Base-by-base conservation (phyloP, 768 basidiomycete genomes). In the Naganishia vaughanmartiniae region DNA sequence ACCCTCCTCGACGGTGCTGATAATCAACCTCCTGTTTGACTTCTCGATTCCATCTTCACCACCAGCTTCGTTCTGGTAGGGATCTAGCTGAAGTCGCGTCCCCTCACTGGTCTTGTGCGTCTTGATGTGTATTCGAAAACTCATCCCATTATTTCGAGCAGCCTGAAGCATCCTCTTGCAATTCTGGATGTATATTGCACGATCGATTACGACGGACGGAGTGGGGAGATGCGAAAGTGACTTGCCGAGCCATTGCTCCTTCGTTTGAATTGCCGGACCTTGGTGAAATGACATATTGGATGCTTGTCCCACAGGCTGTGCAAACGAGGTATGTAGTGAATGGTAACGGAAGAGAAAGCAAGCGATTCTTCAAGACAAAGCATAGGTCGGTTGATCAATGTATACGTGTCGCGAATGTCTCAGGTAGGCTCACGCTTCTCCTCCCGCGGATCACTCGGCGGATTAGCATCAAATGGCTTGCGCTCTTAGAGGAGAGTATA, bases 1-100 rank as follows among this genome's bases (percentile, higher is more conserved):
- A 5, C 89, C 89, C 79, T 93, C 92, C 90, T 92, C n/a, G 90
- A 93, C 10, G 90, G 89, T 33, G 90, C 85, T 39, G 92, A 86
- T 5, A 89, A 87, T 54, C 69, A 70, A 63, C 56, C 57, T 63
- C 48, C 48, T n/a, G 24, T 14, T 3, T n/a, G 36, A 30, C 9
- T 42, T 45, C 57, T 26, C 63, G 28, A 45, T 12, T 36, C 36
- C 11, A 58, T 85, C 81, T 14, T 86, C 88, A 65, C 80, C 84
- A n/a, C 4, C 48, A 6, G 21, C 21, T n/a, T 55, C 85, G 85
- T 51, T 82, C 84, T 66, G 53, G 28, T 79, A 78, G 7, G 89
- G 87, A 55, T 83, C 76, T 2, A 92, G 84, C 76, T 92, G 91
- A 28, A 92, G 79, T 72, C 83, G 83, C 12, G 88, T 86, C 28